Evolutionary conservation across 257 asterid genomes (phyloP).

Genomic region (Solanum bulbocastanum): DNA sequence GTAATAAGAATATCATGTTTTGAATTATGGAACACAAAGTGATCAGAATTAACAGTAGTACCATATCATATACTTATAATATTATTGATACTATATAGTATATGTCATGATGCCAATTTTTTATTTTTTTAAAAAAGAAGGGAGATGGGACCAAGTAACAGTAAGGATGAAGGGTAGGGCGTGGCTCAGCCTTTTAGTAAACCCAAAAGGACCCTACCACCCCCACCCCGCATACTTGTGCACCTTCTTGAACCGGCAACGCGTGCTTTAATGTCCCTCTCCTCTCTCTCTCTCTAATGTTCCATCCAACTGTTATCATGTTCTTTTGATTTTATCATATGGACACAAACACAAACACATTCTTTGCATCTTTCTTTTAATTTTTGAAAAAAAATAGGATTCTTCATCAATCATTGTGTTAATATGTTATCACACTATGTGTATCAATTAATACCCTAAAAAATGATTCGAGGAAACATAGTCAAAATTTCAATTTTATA

Average conservation of each 20-base stretch:
- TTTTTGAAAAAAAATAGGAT: not conserved
- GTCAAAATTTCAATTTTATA: not conserved
- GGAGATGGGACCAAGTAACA: conserved; percentile 19
- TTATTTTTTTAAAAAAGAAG: not conserved
- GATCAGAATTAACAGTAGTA: not conserved
- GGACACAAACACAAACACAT: not conserved
- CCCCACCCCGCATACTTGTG: conserved; percentile 13
- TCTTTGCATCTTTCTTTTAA: not conserved
- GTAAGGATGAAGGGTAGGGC: conserved; percentile 6
- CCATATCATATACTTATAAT: not conserved
- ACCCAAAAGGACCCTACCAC: conserved; percentile 40
- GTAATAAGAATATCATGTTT: not conserved
- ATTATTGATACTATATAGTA: not conserved
- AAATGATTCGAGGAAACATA: not conserved
- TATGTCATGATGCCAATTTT: not conserved
- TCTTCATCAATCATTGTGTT: not conserved
- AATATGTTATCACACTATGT: not conserved
- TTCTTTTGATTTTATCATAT: not conserved
- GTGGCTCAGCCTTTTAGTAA: conserved; percentile 31
- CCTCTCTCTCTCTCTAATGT: not conserved
- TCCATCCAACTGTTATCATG: conserved; percentile 3
- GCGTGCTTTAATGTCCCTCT: conserved; percentile 56
- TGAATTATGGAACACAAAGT: not conserved
- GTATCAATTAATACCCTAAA: too few relatives aligned
- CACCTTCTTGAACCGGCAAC: conserved; percentile 57